phyloP scores from a whole-genome alignment of 169 alveolate genomes.

The Cryptosporidium bovis region DNA sequence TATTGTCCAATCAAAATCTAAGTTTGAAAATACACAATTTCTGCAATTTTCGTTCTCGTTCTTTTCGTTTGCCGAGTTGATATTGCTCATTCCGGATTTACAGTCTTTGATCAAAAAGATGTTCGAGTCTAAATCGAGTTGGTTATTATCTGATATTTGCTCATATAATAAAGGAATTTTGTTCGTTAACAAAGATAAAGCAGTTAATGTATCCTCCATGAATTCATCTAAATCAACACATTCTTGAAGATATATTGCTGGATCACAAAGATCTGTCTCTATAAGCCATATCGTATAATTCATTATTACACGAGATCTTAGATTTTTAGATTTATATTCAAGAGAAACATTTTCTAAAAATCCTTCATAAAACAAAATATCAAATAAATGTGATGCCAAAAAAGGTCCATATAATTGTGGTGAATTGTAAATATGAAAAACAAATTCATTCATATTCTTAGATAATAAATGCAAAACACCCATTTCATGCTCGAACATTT shows the following conservation, averaged over 20 bases:
- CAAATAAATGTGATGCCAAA: constrained; percentile 54
- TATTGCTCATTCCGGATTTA: too few species aligned
- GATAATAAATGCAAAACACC: constrained; percentile 65
- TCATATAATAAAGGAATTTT: constrained; percentile 48
- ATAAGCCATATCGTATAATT: constrained; percentile 49
- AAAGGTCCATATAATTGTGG: constrained; percentile 59
- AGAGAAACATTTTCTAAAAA: constrained; percentile 41
- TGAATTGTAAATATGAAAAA: constrained; percentile 45
- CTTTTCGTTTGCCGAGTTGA: not conserved
- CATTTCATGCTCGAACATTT: constrained; percentile 40
- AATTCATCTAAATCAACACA: constrained; percentile 40
- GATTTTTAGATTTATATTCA: constrained; percentile 48
- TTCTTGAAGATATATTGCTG: constrained; percentile 69
- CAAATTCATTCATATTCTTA: constrained; percentile 24
- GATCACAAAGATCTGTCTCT: constrained; percentile 72
- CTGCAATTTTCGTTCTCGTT: not conserved
- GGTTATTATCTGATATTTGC: constrained; percentile 24
- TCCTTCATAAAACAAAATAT: constrained; percentile 64
- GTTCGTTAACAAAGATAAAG: constrained; percentile 33
- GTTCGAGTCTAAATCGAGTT: not conserved
- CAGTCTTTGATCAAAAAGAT: not conserved
- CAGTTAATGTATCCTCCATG: constrained; percentile 7
- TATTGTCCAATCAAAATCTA: constrained; percentile 28
- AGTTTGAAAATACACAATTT: constrained; percentile 28
- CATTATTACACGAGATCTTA: constrained; percentile 63